Evolutionary conservation across 1,139 yeast genomes (phyloP), one percentile per base, ranked within the genome.

Genomic region (Saccharomyces hybrid): DNA sequence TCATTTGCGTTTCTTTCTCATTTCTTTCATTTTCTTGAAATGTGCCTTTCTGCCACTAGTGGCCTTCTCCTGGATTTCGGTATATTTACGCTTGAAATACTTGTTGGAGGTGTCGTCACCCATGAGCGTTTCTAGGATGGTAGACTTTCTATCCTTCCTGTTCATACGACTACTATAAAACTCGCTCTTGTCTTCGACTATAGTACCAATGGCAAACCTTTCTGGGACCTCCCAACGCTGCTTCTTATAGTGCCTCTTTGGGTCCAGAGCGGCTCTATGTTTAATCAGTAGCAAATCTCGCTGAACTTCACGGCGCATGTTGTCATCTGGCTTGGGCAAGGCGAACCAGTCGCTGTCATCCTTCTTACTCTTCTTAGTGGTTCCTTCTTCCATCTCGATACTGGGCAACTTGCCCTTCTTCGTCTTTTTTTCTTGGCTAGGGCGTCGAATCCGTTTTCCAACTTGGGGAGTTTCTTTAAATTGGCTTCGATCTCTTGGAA

Each of bases 211-310:
- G 59, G 91, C 95, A 70, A 93, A 90, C 61, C 77, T 82, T 65
- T 88, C 89, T 21, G 97, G 96, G 4, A 81, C 77, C 54, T 78
- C 79, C 86, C 95, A 88, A 27, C 83, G 85, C 56, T 87, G 95
- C 70, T 88, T 88, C 72, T 88, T 89, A 73, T 93, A 93, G 72
- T 90, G 97, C 65, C 98, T 81, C 72, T 93, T 93, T 4, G 98
- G 98, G 68, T 93, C 99, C 60, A 93, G 78, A 19, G 93, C 97
- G 59, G 86, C 84, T 72, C 99, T 83, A 75, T 91, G 88, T 66
- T 88, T 85, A 56, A 93, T 77, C 32, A 93, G 74, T 67, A 83
- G 77, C 63, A 95, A 71, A 70, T 93, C 98, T 57, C 96, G 78
- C 65, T 86, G 87, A 32, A 88, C 69, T 50, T 78, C 79, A 26